Conservation (phyloP, 202 grass and related monocot species). For the Schoenoplectus tabernaemontani region DNA sequence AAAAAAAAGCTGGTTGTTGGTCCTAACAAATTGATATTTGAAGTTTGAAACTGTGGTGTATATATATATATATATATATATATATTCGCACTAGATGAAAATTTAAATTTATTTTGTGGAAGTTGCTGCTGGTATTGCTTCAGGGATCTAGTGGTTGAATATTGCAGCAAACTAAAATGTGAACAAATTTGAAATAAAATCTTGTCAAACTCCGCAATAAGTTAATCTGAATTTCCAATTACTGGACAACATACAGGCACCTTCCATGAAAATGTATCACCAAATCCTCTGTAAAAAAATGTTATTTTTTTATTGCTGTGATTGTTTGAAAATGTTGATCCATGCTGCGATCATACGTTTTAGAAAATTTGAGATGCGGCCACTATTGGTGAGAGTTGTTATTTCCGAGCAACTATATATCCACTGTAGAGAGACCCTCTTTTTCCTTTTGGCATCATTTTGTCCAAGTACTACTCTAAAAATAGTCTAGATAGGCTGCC, state of each 20-base stretch:
- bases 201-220: not conserved
- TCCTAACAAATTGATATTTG: not conserved
- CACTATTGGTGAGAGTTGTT: not conserved
- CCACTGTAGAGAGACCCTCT: not conserved
- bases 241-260: not conserved
- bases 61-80: not conserved
- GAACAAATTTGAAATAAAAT: not conserved
- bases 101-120: not conserved
- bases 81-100: not conserved
- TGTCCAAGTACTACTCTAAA: not conserved
- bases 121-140: not conserved
- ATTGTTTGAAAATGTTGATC: not conserved
- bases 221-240: not conserved
- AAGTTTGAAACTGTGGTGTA: not conserved
- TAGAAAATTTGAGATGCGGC: not conserved
- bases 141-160: not conserved
- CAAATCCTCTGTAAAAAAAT: not conserved
- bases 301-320: not conserved
- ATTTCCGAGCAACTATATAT: not conserved
- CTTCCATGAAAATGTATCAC: not conserved
- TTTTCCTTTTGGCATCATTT: not conserved
- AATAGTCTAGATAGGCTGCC: slow-evolving; percentile 9
- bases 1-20: not conserved
- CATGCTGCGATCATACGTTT: not conserved
- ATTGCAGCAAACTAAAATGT: not conserved